These are phyloP conservation scores for Monosporascus sp. DNA, from an alignment of 2,329 filamentous ascomycete genomes.

Conservation along the genomic window DNA sequence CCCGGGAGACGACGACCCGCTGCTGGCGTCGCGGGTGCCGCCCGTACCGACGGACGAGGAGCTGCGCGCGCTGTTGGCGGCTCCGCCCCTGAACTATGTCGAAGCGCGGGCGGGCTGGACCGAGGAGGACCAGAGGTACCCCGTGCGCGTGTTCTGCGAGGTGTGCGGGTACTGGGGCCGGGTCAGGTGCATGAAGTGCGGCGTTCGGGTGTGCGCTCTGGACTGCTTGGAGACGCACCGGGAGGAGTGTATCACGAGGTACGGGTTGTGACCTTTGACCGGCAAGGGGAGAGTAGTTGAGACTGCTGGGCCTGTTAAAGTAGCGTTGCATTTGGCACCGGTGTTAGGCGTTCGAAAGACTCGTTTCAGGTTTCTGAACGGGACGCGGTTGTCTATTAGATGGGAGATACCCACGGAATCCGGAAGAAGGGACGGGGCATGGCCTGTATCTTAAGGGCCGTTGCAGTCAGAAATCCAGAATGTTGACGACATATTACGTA, in stretches of 20 bases:
- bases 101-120: conserved; percentile 51
- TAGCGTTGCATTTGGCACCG: too few species aligned
- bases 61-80: conserved; percentile 57
- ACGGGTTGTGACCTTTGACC: conserved; percentile 37
- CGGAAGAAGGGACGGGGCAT: too few species aligned
- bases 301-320: too few species aligned
- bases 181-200: conserved; percentile 72
- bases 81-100: conserved; percentile 62
- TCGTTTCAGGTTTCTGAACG: too few species aligned
- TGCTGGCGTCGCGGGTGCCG: conserved; percentile 56
- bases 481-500: too few species aligned
- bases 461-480: too few species aligned
- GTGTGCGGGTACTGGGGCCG: conserved; percentile 80
- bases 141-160: conserved; percentile 65
- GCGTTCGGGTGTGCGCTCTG: conserved; percentile 70
- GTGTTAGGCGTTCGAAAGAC: too few species aligned
- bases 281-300: too few species aligned
- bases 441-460: too few species aligned
- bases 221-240: conserved; percentile 69
- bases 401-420: too few species aligned
- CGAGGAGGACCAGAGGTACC: conserved; percentile 40
- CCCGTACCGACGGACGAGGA: conserved; percentile 53
- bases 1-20: conserved; percentile 48
- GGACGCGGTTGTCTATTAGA: too few species aligned
- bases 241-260: conserved; percentile 65